Conservation (phyloP, 129 eudicot species). For the Flaveria bidentis region DNA sequence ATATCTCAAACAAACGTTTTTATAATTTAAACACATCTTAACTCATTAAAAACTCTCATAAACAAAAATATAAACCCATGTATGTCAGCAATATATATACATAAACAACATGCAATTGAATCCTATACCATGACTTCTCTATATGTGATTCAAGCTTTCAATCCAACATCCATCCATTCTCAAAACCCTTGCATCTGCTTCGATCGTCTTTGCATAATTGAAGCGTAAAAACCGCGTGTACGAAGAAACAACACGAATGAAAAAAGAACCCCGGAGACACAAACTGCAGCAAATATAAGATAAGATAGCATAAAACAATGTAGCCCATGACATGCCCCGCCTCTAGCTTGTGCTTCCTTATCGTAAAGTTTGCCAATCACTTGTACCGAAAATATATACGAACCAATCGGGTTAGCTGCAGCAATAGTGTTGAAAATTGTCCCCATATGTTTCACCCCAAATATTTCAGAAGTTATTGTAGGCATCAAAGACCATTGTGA, state of each 20-base stretch:
- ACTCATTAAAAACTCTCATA: no score
- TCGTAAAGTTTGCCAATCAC: slow-evolving; percentile 84
- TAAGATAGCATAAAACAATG: slow-evolving; percentile 85
- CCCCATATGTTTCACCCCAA: slow-evolving; percentile 85
- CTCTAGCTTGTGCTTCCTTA: slow-evolving; percentile 49
- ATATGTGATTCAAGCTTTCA: no score
- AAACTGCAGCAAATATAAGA: slow-evolving; percentile 52
- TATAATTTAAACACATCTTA: no score
- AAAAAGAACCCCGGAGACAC: slow-evolving; percentile 56
- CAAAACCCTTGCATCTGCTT: slow-evolving; percentile 20
- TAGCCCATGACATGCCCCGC: slow-evolving; percentile 60
- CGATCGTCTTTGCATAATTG: slow-evolving; percentile 29
- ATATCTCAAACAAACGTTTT: no score
- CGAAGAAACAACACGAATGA: slow-evolving; percentile 62
- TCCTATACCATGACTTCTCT: no score
- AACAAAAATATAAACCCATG: no score
- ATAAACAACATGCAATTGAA: no score
- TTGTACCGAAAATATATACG: slow-evolving; percentile 68
- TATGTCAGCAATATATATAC: no score
- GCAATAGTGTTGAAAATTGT: slow-evolving; percentile 85
- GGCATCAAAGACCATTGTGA: slow-evolving; percentile 97
- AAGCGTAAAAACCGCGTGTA: slow-evolving; percentile 54
- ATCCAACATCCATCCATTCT: neutral
- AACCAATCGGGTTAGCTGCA: slow-evolving; percentile 39
- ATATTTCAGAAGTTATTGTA: slow-evolving; percentile 79